Base-by-base conservation (phyloP, 768 basidiomycete genomes). In the Cyclocybe aegerita region DNA sequence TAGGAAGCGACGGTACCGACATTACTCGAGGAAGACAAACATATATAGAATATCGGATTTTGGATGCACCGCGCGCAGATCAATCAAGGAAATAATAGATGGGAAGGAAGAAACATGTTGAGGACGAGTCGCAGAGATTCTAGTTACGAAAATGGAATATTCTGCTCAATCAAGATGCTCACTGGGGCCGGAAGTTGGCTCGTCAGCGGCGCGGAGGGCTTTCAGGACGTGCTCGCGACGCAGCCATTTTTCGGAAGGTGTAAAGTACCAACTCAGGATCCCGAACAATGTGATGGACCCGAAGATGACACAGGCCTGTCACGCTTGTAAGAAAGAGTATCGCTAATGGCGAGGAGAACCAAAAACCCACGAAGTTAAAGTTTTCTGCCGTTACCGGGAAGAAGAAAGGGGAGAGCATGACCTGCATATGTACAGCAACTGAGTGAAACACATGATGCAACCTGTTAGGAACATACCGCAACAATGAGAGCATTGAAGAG, bases 341-440 rank as follows among this genome's bases (percentile, higher is more conserved):
- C 16, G 10, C 12, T 23, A 33, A 43, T 42, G 36, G 37, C 41
- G 48, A 48, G 31, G 48, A 51, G 23, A 46, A 30, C 14, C 14
- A 43, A 35, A 4, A 38, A 77, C 87, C 68, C 53, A 91, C 90
- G 61, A 91, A 95, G 68, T 96, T 96, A 75, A 95, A 92, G 1
- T 78, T 86, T 52, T 80, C 67, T 0, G 86, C 77, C 8, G 74
- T 82, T 29, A 91, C 86, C 0, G 93, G 93, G 74, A 90, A 96
- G 65, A 75, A 81, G 75, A 93, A 95, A 1, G 93, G 93, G 17
- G 93, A 93, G 47, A 90, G 74, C 74, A 87, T 82, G 55, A 88
- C 85, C 90, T 90, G 45, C 17, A 23, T 36, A 15, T 8, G 53
- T 14, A 9, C 17, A 31, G 42, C 43, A 39, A 38, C 60, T 31